Base-by-base conservation (phyloP, 2,329 filamentous ascomycete species). In the Aspergillus neotritici region DNA sequence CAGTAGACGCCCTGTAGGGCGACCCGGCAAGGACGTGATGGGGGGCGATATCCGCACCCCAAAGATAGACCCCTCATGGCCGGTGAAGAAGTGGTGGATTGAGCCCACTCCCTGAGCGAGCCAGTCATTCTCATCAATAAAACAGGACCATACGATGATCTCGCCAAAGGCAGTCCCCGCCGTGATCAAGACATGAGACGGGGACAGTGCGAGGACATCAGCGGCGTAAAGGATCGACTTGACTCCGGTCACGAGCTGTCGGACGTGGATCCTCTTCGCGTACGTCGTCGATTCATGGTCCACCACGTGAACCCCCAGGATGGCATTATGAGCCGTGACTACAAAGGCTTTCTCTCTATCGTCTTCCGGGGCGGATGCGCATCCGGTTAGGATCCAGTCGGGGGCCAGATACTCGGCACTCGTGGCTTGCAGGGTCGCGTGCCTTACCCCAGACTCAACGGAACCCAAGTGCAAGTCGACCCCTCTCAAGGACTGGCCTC, bases 111-210 rank as follows among this genome's bases (percentile, higher is more conserved):
- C 59, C 30, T 52, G 28, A 7, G 37, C 44, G 11, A 44, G 36
- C 13, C 44, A 36, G 11, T 54, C 41, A 32, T 35, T 34, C 1
- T 44, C 39, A 34, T 48, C 34, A 15, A 75, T 54, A 36, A 70
- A 67, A 54, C 80, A 89, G 51, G 83, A 86, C 93, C 93, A 97
- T 12, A 94, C 78, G 31, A 96, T 74, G 29, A 98, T 86, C 64
- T 97, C 90, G 3, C 93, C 93, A 66, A 97, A 97, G 1, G 91
- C 89, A 0, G 93, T 97, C 1, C 93, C 93, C 3, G 86, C 86
- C 5, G 88, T 87, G 39, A 96, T 78, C 14, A 96, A 74, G 35
- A 94, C 72, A 40, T 73, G 72, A 34, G 73, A 70, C 5, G 64
- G 41, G 5, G 75, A 74, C 6, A 82, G 66, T 76, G 84, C 87